These are phyloP conservation scores for Fraxinus sp. DNA, from an alignment of 305 asterid species.

Conservation along the genomic window DNA sequence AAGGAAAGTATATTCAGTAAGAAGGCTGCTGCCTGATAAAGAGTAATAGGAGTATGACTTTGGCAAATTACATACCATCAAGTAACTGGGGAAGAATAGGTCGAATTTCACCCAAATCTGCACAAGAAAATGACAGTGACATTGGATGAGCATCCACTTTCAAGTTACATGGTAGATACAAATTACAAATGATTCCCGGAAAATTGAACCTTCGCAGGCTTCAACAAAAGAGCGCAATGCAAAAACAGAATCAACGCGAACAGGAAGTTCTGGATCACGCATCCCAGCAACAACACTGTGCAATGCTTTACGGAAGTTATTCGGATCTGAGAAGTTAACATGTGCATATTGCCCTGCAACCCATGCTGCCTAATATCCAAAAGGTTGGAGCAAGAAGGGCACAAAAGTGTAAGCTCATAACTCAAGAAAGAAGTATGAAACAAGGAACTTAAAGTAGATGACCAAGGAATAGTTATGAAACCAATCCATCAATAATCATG, in stretches of 20 bases:
- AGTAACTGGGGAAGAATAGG: slow-evolving; percentile 91
- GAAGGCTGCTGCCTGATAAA: slow-evolving; percentile 9
- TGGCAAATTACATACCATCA: slow-evolving; percentile 62
- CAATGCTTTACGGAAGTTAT: slow-evolving; percentile 81
- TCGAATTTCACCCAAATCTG: slow-evolving; percentile 86
- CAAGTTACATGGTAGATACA: background rate
- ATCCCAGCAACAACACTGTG: slow-evolving; percentile 89
- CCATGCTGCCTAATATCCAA: slow-evolving; percentile 84
- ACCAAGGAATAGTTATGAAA: background rate
- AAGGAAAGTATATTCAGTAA: slow-evolving; percentile 18
- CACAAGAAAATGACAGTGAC: slow-evolving; percentile 12
- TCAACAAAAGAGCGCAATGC: slow-evolving; percentile 92
- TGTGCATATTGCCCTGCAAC: slow-evolving; percentile 99
- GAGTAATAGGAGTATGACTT: slow-evolving; percentile 3
- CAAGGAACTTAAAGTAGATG: slow-evolving; percentile 2
- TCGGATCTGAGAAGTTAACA: slow-evolving; percentile 72
- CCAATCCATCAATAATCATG: background rate
- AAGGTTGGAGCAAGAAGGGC: slow-evolving; percentile 22
- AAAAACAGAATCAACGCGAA: slow-evolving; percentile 94
- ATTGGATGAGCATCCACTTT: slow-evolving; percentile 11
- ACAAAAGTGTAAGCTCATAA: slow-evolving; percentile 23
- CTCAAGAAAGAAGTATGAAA: background rate
- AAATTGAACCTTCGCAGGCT: slow-evolving; percentile 61
- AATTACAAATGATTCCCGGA: slow-evolving; percentile 5
- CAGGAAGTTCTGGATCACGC: slow-evolving; percentile 97